Evolutionary conservation across 202 grass and related monocot species (phyloP).

Genomic region (Carex sylvatica): DNA sequence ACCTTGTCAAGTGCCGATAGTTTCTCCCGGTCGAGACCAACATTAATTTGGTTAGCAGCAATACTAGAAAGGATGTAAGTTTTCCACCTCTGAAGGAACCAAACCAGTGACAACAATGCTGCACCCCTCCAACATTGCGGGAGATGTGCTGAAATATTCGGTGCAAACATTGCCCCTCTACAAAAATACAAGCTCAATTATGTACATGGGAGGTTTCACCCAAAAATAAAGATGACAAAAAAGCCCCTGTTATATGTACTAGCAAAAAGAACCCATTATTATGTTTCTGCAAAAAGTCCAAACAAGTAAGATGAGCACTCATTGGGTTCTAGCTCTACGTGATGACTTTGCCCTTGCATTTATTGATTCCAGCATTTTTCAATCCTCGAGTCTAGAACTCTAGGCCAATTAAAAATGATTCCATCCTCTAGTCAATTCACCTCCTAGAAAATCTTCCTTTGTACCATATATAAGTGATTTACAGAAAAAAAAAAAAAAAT

Average conservation of each 20-base stretch:
- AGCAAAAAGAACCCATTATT: neutral
- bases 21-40: constrained; percentile 52
- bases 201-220: constrained; percentile 13
- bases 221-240: neutral
- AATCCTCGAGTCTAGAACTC: neutral
- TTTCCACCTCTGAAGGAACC: constrained; percentile 99
- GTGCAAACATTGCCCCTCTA: constrained; percentile 59
- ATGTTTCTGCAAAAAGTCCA: constrained; percentile 21
- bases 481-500: neutral
- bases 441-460: constrained; percentile 7
- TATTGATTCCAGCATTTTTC: neutral
- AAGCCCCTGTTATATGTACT: neutral
- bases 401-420: neutral
- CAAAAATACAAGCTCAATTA: neutral
- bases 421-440: constrained; percentile 7
- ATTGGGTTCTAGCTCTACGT: neutral
- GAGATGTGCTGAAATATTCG: constrained; percentile 62
- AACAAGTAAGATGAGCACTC: neutral
- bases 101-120: constrained; percentile 74
- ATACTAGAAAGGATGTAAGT: constrained; percentile 62
- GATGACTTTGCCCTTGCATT: neutral
- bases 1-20: constrained; percentile 76
- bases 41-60: constrained; percentile 34
- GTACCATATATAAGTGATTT: constrained; percentile 3
- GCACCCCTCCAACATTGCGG: constrained; percentile 75